These are phyloP conservation scores for Rhodotorula sp. DNA, from an alignment of 1,284 basidiomycete species.

Conservation along the genomic window DNA sequence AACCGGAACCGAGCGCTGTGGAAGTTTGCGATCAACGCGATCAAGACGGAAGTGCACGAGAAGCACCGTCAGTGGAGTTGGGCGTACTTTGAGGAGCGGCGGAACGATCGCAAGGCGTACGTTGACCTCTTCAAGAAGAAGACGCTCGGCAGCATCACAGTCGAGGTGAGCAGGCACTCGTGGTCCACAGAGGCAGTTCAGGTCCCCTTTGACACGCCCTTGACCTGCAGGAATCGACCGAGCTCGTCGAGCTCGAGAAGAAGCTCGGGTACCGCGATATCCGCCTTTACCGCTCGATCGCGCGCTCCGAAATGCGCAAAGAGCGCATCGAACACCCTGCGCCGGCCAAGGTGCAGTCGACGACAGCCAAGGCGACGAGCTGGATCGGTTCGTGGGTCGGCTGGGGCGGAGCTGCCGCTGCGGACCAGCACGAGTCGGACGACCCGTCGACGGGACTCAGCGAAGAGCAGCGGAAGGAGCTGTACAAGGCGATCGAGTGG, in stretches of 20 bases:
- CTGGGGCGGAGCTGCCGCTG: constrained; percentile 59
- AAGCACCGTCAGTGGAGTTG: constrained; percentile 85
- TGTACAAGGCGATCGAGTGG: constrained; percentile 93
- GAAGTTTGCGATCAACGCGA: constrained; percentile 78
- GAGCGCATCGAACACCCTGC: constrained; percentile 56
- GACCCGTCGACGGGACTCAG: constrained; percentile 69
- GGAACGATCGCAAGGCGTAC: constrained; percentile 80
- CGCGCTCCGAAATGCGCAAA: constrained; percentile 82
- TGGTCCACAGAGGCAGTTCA: too few relatives aligned
- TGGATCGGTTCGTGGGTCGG: constrained; percentile 74
- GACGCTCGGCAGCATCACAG: constrained; percentile 59
- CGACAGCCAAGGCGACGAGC: constrained; percentile 55
- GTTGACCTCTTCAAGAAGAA: constrained; percentile 80
- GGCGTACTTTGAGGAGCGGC: constrained; percentile 82
- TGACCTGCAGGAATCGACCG: constrained; percentile 60
- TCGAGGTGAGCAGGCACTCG: constrained; percentile 51
- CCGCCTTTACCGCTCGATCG: constrained; percentile 95
- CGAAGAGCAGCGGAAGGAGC: constrained; percentile 86
- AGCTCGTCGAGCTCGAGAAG: constrained; percentile 69
- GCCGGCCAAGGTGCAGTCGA: constrained; percentile 47
- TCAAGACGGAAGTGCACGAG: constrained; percentile 82
- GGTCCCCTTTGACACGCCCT: too few relatives aligned
- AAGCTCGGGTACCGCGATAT: constrained; percentile 93
- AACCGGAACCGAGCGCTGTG: constrained; percentile 74
- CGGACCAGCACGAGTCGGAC: constrained; percentile 41